phyloP scores from a whole-genome alignment of 345 rosid species.

The Jatropha curcas region DNA sequence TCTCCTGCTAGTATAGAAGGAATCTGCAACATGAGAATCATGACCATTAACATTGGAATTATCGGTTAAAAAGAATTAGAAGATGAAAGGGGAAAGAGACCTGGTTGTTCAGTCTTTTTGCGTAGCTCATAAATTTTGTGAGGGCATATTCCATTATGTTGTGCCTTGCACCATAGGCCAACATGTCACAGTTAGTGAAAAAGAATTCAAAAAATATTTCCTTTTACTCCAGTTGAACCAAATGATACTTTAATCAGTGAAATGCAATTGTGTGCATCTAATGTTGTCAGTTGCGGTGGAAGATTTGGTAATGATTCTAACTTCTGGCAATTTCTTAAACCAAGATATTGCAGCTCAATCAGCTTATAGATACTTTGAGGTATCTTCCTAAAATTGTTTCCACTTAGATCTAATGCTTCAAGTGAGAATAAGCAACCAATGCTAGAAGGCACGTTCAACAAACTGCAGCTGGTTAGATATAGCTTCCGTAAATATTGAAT shows the following conservation, averaged over 20 bases:
- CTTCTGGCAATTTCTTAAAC: background rate
- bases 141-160: background rate
- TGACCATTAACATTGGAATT: background rate
- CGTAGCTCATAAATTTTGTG: background rate
- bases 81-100: background rate
- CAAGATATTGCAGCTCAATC: no score
- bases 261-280: background rate
- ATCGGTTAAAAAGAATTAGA: background rate
- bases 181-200: background rate
- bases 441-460: background rate
- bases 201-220: conserved; percentile 11
- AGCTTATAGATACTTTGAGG: no score
- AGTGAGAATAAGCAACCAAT: background rate
- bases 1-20: background rate
- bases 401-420: background rate
- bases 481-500: no score
- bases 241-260: background rate
- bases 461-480: background rate
- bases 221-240: background rate
- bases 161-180: background rate
- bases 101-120: background rate
- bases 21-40: background rate
- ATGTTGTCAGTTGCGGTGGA: background rate
- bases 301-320: background rate
- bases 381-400: no score